Evolutionary conservation across 352 stramenopile genomes (phyloP).

Genomic region (Globisporangium camurandrum): DNA sequence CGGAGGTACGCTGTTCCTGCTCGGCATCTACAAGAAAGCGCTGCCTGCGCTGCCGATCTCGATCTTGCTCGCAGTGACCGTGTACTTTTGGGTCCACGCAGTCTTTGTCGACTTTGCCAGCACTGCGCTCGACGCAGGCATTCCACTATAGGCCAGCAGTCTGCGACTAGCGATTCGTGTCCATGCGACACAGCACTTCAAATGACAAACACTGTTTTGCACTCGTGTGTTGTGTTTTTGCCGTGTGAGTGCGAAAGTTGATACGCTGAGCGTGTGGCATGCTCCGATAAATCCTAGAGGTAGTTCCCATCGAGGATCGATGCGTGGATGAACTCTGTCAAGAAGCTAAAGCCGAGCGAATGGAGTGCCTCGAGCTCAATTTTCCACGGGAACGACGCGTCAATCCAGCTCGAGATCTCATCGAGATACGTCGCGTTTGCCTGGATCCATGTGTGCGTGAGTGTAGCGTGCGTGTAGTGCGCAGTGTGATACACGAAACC

Average conservation of each 20-base stretch:
- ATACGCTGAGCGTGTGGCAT: not conserved
- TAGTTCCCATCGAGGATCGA: slow-evolving; percentile 35
- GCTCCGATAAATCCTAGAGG: slow-evolving; percentile 15
- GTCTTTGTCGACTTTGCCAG: slow-evolving; percentile 65
- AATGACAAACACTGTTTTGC: no score
- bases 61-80: slow-evolving; percentile 63
- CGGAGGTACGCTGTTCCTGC: slow-evolving; percentile 91
- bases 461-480: not conserved
- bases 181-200: no score
- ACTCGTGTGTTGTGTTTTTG: no score
- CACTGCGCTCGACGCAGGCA: slow-evolving; percentile 27
- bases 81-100: slow-evolving; percentile 78
- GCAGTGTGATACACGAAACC: not conserved
- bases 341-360: slow-evolving; percentile 65
- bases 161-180: not conserved
- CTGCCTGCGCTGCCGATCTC: slow-evolving; percentile 96
- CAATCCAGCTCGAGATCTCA: slow-evolving; percentile 54
- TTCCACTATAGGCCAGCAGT: slow-evolving; percentile 15
- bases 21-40: slow-evolving; percentile 94
- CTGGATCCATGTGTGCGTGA: slow-evolving; percentile 14
- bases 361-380: slow-evolving; percentile 80
- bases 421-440: slow-evolving; percentile 35
- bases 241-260: no score
- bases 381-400: slow-evolving; percentile 42
- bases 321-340: slow-evolving; percentile 47